Conservation (phyloP, 768 basidiomycete genomes). For the Kwoniella botswanensis region DNA sequence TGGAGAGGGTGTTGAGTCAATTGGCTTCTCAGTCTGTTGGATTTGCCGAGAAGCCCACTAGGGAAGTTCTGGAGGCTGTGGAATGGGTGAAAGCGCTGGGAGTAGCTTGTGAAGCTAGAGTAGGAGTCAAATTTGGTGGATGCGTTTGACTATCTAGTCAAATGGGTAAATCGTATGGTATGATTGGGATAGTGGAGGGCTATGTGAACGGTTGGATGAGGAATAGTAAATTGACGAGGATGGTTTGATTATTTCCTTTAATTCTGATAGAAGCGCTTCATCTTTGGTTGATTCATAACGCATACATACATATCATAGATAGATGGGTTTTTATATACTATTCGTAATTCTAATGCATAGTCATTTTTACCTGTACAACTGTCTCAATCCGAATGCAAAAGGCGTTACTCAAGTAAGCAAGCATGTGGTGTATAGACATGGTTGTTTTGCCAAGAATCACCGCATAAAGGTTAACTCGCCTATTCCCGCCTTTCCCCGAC, state of each 20-base stretch:
- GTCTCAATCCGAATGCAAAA: neutral
- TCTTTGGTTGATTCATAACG: neutral
- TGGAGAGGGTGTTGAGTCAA: constrained; percentile 46
- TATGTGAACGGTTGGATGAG: neutral
- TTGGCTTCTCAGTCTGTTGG: constrained; percentile 21
- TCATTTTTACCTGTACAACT: constrained; percentile 1
- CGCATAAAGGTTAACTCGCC: constrained; percentile 2
- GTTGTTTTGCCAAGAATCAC: neutral
- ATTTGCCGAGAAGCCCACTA: constrained; percentile 24
- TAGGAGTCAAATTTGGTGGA: constrained; percentile 29
- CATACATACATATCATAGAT: neutral
- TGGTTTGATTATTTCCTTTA: neutral
- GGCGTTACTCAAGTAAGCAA: neutral
- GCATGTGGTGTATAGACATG: neutral
- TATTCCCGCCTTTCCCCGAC: constrained; percentile 5
- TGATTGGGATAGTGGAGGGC: neutral
- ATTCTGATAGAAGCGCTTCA: too few relatives aligned
- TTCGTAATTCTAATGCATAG: neutral
- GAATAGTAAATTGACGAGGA: neutral
- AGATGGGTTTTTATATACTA: constrained; percentile 1
- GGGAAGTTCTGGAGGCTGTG: constrained; percentile 33
- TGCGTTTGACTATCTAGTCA: constrained; percentile 19
- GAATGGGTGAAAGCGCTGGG: constrained; percentile 49
- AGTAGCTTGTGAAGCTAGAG: constrained; percentile 43
- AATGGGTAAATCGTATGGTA: neutral